A percentile compares a stretch with the other conserved stretches of the same genome.
These are phyloP conservation scores for Ceratobasidium sp. DNA, from an alignment of 1,284 basidiomycete species.

Conservation along the genomic window DNA sequence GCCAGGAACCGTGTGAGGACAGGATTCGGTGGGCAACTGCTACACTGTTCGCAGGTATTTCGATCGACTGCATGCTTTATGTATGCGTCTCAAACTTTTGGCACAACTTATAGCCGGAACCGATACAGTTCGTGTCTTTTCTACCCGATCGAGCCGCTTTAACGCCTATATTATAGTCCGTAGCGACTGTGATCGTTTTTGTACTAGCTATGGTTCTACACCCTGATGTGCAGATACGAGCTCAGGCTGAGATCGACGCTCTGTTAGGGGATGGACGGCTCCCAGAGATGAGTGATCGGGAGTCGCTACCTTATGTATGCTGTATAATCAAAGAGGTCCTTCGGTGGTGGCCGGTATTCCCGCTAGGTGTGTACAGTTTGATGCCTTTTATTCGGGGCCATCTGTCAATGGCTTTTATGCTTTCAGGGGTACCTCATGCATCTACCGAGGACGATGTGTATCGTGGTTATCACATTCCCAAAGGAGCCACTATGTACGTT, in stretches of 20 bases:
- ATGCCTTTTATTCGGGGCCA: neutral
- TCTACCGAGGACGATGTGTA: conserved; percentile 48
- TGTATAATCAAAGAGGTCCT: conserved; percentile 34
- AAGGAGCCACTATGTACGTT: conserved; percentile 48
- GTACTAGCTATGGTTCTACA: conserved; percentile 47
- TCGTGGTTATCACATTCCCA: conserved; percentile 47
- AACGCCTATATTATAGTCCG: neutral
- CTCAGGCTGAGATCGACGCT: conserved; percentile 53
- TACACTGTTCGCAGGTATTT: conserved; percentile 27
- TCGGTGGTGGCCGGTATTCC: conserved; percentile 34
- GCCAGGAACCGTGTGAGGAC: neutral
- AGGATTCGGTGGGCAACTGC: conserved; percentile 30
- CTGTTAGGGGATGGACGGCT: conserved; percentile 48
- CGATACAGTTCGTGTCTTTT: conserved; percentile 7
- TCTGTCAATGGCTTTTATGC: too few relatives aligned
- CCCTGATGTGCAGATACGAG: conserved; percentile 49
- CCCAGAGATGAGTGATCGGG: conserved; percentile 26
- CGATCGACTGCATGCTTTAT: too few relatives aligned
- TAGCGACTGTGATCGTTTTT: conserved; percentile 33
- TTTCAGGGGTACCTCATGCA: conserved; percentile 44
- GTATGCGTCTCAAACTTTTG: neutral
- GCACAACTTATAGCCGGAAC: neutral
- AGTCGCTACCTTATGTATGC: conserved; percentile 14
- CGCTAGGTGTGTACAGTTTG: conserved; percentile 8
- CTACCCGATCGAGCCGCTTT: neutral